Percentiles rank a stretch among this genome's conserved stretches.
Evolutionary conservation across 768 basidiomycete species (phyloP).

Genomic region (Kwoniella dendrophila): DNA sequence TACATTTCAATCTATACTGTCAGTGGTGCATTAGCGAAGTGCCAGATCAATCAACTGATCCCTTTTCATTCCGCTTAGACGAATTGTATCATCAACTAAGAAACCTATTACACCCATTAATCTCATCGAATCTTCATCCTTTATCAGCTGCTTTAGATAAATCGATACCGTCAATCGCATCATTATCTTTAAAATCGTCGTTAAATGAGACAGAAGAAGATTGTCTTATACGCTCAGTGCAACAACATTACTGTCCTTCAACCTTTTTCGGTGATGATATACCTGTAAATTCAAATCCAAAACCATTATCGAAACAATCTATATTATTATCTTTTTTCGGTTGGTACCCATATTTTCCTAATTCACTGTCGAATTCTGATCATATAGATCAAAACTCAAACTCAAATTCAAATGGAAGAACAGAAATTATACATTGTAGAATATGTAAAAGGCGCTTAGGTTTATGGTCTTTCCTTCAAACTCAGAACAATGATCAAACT

Average conservation of each 20-base stretch:
- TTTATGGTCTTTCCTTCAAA: constrained; percentile 28
- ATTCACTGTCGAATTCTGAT: constrained; percentile 11
- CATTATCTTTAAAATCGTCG: neutral
- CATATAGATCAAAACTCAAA: neutral
- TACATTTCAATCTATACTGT: constrained; percentile 3
- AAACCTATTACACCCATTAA: constrained; percentile 30
- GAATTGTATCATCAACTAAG: constrained; percentile 25
- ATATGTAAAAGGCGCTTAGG: constrained; percentile 43
- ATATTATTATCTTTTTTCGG: constrained; percentile 34
- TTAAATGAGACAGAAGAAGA: neutral
- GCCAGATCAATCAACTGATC: too few species aligned
- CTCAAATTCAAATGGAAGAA: neutral
- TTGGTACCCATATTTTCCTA: constrained; percentile 43
- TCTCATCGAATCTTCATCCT: constrained; percentile 27
- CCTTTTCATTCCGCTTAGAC: too few species aligned
- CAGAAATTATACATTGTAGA: constrained; percentile 41
- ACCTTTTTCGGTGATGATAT: neutral
- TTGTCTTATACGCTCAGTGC: neutral
- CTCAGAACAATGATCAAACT: neutral
- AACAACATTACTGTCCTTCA: neutral
- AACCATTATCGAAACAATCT: constrained; percentile 11
- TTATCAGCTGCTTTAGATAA: constrained; percentile 14
- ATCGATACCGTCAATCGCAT: neutral
- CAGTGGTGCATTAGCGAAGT: too few species aligned
- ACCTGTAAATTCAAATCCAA: too few species aligned